Evolutionary conservation across 352 stramenopile genomes (phyloP).

Genomic region (Pythium rishiriense): DNA sequence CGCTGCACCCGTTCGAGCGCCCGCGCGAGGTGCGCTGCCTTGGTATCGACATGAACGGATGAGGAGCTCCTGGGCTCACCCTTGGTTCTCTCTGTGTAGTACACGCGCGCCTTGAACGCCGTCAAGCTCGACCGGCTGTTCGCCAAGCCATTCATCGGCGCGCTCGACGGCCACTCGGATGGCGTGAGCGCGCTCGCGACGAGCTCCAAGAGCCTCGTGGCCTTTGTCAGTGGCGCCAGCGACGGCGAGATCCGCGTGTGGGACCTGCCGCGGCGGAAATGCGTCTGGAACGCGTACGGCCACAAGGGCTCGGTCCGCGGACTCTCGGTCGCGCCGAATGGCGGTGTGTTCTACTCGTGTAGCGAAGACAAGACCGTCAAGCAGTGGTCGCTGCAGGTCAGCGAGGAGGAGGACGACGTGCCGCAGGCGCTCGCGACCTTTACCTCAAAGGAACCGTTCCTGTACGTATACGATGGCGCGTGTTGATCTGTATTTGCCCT

Average conservation of each 20-base stretch:
- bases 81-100: slow-evolving; percentile 64
- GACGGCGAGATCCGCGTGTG: slow-evolving; percentile 96
- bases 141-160: slow-evolving; percentile 97
- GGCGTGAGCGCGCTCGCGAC: slow-evolving; percentile 93
- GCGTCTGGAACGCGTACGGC: slow-evolving; percentile 92
- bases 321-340: slow-evolving; percentile 77
- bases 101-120: slow-evolving; percentile 96
- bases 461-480: slow-evolving; percentile 48
- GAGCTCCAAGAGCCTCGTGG: slow-evolving; percentile 88
- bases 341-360: slow-evolving; percentile 91
- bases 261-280: slow-evolving; percentile 94
- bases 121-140: slow-evolving; percentile 99
- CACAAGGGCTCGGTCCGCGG: slow-evolving; percentile 95
- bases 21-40: slow-evolving; percentile 53
- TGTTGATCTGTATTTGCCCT: neutral
- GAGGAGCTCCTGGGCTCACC: neutral
- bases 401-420: slow-evolving; percentile 70
- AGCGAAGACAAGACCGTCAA: slow-evolving; percentile 96
- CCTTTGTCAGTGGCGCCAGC: slow-evolving; percentile 85
- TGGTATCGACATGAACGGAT: neutral
- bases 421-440: slow-evolving; percentile 74
- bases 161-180: slow-evolving; percentile 97
- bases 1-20: slow-evolving; percentile 93
- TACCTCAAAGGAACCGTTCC: slow-evolving; percentile 83
- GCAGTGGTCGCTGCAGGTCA: slow-evolving; percentile 82